Conservation (phyloP, 495 filamentous ascomycete species). For the Pseudevernia furfuracea region DNA sequence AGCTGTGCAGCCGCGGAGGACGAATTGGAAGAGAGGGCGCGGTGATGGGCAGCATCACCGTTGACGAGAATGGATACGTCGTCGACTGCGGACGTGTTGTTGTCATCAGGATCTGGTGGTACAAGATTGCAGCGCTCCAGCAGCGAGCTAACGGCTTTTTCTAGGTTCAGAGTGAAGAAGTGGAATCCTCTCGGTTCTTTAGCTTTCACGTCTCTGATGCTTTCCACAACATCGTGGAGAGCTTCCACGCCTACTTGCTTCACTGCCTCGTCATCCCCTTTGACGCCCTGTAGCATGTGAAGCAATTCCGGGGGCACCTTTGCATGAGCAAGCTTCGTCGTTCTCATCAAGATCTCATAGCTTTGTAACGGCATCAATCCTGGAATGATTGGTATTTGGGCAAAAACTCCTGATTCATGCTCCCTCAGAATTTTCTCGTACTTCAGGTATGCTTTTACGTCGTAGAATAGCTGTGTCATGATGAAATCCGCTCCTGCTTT, state of each 20-base stretch:
- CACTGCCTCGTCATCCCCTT: constrained; percentile 84
- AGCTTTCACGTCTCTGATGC: constrained; percentile 55
- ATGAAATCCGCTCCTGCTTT: constrained; percentile 93
- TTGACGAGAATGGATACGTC: constrained; percentile 35
- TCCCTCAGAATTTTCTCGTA: constrained; percentile 73
- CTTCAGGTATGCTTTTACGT: constrained; percentile 66
- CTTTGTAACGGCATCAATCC: constrained; percentile 96
- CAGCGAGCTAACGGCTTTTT: constrained; percentile 92
- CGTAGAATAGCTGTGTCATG: constrained; percentile 98
- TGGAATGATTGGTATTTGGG: constrained; percentile 82
- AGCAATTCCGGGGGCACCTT: constrained; percentile 65
- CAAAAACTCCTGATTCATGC: constrained; percentile 80
- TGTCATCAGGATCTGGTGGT: constrained; percentile 44
- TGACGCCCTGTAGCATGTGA: constrained; percentile 66
- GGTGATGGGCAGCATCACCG: constrained; percentile 30
- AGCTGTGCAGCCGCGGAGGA: constrained; percentile 64
- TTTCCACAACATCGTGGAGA: constrained; percentile 59
- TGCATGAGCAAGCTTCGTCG: constrained; percentile 91
- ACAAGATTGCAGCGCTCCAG: constrained; percentile 81
- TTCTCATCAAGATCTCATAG: constrained; percentile 88
- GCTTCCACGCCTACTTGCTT: constrained; percentile 68
- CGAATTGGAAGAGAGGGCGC: constrained; percentile 23
- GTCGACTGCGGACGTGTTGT: constrained; percentile 34
- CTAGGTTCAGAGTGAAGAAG: constrained; percentile 94
- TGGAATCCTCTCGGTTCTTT: constrained; percentile 72